Evolutionary conservation across 2,329 filamentous ascomycete species (phyloP).

Genomic region (Botrytis byssoidea): DNA sequence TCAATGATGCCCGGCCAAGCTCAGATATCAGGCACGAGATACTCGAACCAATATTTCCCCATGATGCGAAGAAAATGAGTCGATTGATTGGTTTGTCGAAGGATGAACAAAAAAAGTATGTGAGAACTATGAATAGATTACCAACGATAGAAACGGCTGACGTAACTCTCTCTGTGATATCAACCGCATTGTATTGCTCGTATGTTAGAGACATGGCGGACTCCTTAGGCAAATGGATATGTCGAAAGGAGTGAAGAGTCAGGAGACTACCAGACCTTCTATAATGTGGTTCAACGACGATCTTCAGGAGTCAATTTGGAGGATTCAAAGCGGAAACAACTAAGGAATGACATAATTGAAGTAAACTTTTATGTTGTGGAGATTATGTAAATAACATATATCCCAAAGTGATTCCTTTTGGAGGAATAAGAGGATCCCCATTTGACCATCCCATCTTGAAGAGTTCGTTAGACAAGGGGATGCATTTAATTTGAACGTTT

Average conservation of each 20-base stretch:
- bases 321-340: background rate
- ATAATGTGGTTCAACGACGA: conserved; percentile 11
- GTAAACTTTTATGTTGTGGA: conserved; percentile 8
- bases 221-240: background rate
- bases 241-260: background rate
- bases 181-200: conserved; percentile 16
- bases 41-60: conserved; percentile 56
- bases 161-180: conserved; percentile 36
- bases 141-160: conserved; percentile 53
- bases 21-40: conserved; percentile 54
- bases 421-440: background rate
- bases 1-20: conserved; percentile 39
- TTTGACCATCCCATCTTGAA: background rate
- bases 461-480: background rate
- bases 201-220: conserved; percentile 5
- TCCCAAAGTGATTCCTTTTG: background rate
- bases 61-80: conserved; percentile 57
- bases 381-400: background rate
- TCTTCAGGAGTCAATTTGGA: conserved; percentile 5
- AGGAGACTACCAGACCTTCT: conserved; percentile 11
- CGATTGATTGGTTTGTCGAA: conserved; percentile 60
- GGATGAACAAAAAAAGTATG: conserved; percentile 47
- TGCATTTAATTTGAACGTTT: background rate
- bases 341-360: background rate
- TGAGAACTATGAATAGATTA: conserved; percentile 52